Base-by-base conservation (phyloP, 2,329 filamentous ascomycete species). In the Chaetomiaceae sp. region DNA sequence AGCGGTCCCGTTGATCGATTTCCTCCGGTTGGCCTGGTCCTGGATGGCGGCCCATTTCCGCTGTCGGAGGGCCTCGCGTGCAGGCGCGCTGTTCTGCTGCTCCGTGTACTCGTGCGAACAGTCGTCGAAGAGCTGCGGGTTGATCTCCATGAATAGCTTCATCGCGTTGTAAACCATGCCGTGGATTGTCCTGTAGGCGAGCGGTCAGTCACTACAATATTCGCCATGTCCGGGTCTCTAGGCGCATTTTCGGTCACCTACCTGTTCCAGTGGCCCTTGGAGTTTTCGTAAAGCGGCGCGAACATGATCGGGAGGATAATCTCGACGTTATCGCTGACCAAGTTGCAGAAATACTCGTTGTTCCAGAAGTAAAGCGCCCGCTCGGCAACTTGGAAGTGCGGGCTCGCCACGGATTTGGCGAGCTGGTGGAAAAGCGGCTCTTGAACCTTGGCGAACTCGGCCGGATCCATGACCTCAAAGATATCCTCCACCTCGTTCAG, bases 91-190 rank as follows among this genome's bases (percentile, higher is more conserved):
- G 68, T 95, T 95, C 68, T 97, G 91, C 60, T 93, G 85, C 66
- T 97, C 91, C 5, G 90, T 94, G 68, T 98, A 98, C 55, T 97
- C 90, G 62, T 96, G 91, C 29, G 93, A 96, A 69, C 93, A 98
- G 63, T 98, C 93, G 59, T 98, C 93, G 60, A 98, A 98, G 18
- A 98, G 79, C 65, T 96, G 90, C 9, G 93, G 93, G 65, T 97
- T 97, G 61, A 98, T 96, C 66, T 98, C 93, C 93, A 98, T 98
- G 68, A 98, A 98, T 30, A 98, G 79, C 67, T 98, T 98, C 93
- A 98, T 97, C 47, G 93, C 93, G 61, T 97, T 98, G 67, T 97
- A 97, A 10, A 98, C 93, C 91, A 98, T 97, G 64, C 93, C 93
- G 63, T 98, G 93, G 57, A 98, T 98, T 7, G 93, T 98, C 61